phyloP scores from a whole-genome alignment of 164 flowering plant genomes.

The Chimonanthus salicifolius region DNA sequence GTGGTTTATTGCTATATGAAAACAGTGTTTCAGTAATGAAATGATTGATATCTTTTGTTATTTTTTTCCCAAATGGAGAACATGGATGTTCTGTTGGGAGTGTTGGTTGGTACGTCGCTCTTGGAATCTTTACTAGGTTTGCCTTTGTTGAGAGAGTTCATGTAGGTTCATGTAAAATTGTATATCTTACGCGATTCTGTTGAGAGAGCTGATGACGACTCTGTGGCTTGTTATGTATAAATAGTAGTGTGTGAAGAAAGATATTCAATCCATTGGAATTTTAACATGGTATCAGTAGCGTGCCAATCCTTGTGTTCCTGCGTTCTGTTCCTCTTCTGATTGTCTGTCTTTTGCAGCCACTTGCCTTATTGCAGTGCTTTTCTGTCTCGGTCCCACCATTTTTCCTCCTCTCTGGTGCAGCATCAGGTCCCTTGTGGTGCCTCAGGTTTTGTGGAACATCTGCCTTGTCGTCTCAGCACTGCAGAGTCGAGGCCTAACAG shows the following conservation, averaged over 20 bases:
- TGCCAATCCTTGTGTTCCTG: no score
- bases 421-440: neutral
- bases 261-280: no score
- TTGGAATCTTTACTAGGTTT: neutral
- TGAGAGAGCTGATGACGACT: no score
- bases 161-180: no score
- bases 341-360: neutral
- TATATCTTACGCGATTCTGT: no score
- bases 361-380: neutral
- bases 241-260: no score
- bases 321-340: no score
- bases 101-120: neutral
- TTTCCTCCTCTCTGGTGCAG: neutral
- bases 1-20: neutral
- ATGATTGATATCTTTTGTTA: neutral
- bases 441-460: neutral
- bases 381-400: neutral
- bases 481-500: no score
- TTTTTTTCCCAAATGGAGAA: neutral
- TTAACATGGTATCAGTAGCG: no score
- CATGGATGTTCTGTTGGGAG: neutral
- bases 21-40: neutral
- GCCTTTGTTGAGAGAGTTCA: no score
- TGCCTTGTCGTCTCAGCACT: neutral
- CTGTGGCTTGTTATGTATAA: no score